These are phyloP conservation scores for Paratinospora sagittata DNA, from an alignment of 164 flowering plant genomes.

Conservation along the genomic window DNA sequence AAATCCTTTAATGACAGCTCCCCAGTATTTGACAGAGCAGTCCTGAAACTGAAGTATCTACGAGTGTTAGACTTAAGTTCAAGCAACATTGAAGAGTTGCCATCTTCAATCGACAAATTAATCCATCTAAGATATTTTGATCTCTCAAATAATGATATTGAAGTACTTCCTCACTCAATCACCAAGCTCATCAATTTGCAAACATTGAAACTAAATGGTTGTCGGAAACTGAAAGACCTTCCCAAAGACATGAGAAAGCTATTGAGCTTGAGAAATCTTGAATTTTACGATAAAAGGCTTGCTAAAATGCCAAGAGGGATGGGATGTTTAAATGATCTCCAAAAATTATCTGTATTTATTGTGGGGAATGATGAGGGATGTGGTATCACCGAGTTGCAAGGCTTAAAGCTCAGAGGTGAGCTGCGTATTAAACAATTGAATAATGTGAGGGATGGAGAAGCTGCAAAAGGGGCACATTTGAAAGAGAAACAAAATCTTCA, in stretches of 20 bases:
- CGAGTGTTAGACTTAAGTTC: no score
- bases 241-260: background rate
- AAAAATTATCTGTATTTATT: constrained; percentile 10
- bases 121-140: constrained; percentile 8
- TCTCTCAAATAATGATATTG: constrained; percentile 1
- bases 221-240: background rate
- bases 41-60: no score
- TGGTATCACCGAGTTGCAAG: constrained; percentile 1
- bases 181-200: background rate
- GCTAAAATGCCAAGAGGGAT: background rate
- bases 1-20: no score
- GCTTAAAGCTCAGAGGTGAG: constrained; percentile 5
- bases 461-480: constrained; percentile 1
- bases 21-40: no score
- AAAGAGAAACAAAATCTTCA: background rate
- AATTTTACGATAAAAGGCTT: background rate
- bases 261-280: constrained; percentile 2
- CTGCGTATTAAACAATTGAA: background rate
- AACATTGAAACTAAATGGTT: background rate
- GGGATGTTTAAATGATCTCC: constrained; percentile 7
- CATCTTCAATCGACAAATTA: background rate
- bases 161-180: background rate
- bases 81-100: background rate
- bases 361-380: constrained; percentile 7
- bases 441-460: background rate